Evolutionary conservation across 495 filamentous ascomycete genomes (phyloP).

Genomic region (Podospora appendiculata): DNA sequence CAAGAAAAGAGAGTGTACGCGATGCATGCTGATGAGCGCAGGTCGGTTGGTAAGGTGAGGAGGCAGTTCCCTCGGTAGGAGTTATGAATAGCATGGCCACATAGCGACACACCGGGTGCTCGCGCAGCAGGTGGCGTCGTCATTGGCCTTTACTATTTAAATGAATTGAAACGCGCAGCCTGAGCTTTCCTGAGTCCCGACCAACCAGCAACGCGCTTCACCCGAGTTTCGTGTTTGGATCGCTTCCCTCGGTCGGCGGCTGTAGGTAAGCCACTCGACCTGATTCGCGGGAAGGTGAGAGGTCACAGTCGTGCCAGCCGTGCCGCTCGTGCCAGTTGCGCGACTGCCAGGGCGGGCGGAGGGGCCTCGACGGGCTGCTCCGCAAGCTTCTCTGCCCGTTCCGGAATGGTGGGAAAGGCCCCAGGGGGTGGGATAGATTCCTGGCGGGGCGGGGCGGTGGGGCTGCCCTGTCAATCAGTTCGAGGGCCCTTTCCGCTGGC

Average conservation of each 20-base stretch:
- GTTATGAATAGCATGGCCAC: too few species aligned
- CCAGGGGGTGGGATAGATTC: background rate
- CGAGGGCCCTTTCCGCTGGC: background rate
- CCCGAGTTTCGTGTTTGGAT: slow-evolving; percentile 22
- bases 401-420: slow-evolving; percentile 1
- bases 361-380: slow-evolving; percentile 12
- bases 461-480: background rate
- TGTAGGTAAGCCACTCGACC: slow-evolving; percentile 2
- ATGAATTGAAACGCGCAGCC: slow-evolving; percentile 25
- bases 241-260: slow-evolving; percentile 2
- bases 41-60: too few species aligned
- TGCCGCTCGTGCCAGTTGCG: too few species aligned
- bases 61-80: too few species aligned
- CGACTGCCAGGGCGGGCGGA: too few species aligned
- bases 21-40: too few species aligned
- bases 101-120: too few species aligned
- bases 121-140: too few species aligned
- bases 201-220: slow-evolving; percentile 27
- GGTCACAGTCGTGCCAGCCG: too few species aligned
- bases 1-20: too few species aligned
- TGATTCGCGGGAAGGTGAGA: background rate
- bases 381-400: slow-evolving; percentile 2
- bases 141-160: slow-evolving; percentile 23
- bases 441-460: background rate
- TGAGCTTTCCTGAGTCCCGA: slow-evolving; percentile 7